Conservation (phyloP, 371 early-diverging fungal species). For the Zychaea mexicana region DNA sequence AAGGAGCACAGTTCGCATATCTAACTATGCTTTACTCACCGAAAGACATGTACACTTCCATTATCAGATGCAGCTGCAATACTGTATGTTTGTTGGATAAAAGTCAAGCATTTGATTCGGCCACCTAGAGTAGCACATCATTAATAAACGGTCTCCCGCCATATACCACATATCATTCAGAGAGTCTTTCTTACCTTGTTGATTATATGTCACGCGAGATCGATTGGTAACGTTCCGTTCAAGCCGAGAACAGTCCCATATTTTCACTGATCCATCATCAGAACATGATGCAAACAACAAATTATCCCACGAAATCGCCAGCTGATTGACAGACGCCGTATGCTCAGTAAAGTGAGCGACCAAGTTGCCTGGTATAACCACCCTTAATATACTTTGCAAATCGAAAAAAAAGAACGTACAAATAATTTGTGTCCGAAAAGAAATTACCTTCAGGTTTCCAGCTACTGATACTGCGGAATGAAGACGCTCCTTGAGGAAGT, state of each 20-base stretch:
- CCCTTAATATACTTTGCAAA: too few relatives aligned
- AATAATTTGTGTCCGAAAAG: too few relatives aligned
- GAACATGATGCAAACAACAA: slow-evolving; percentile 84
- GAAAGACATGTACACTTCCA: slow-evolving; percentile 83
- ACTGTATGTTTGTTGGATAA: slow-evolving; percentile 80
- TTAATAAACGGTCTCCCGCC: neutral
- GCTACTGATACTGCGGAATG: slow-evolving; percentile 30
- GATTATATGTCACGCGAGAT: slow-evolving; percentile 74
- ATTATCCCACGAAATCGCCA: slow-evolving; percentile 77
- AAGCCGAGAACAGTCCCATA: slow-evolving; percentile 86
- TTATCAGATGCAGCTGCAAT: slow-evolving; percentile 86
- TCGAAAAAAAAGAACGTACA: neutral
- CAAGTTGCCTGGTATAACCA: slow-evolving; percentile 57
- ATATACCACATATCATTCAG: neutral
- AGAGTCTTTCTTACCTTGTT: slow-evolving; percentile 59
- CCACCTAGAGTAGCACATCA: too few relatives aligned
- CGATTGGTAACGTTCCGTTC: slow-evolving; percentile 85
- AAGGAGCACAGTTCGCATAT: too few relatives aligned
- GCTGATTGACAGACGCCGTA: slow-evolving; percentile 73
- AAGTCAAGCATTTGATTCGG: slow-evolving; percentile 75
- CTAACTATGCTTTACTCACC: slow-evolving; percentile 36
- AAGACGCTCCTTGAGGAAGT: slow-evolving; percentile 35
- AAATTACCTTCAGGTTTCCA: slow-evolving; percentile 52
- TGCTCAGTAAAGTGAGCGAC: slow-evolving; percentile 88
- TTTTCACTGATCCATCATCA: slow-evolving; percentile 85